These are phyloP conservation scores for Penicillium brasilianum DNA, from an alignment of 2,329 filamentous ascomycete genomes.

Conservation along the genomic window DNA sequence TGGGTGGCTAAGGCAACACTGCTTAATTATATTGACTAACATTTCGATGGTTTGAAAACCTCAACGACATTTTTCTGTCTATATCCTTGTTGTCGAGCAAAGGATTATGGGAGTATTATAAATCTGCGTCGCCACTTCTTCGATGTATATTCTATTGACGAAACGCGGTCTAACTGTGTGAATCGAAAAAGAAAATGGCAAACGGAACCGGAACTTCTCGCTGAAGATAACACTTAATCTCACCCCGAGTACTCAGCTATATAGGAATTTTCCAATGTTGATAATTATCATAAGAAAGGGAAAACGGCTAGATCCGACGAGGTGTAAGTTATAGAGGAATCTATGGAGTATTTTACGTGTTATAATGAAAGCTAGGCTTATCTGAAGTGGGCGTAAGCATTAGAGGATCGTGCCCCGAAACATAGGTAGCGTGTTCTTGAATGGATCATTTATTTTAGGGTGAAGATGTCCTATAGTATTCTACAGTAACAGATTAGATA, in stretches of 20 bases:
- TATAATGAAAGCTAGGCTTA: neutral
- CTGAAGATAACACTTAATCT: neutral
- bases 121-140: conserved; percentile 4
- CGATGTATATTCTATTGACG: conserved; percentile 7
- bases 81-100: neutral
- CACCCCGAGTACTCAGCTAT: neutral
- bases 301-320: neutral
- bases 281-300: neutral
- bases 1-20: conserved; percentile 20
- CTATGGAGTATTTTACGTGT: neutral
- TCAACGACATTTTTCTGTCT: neutral
- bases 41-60: neutral
- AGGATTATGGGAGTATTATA: neutral
- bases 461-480: neutral
- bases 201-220: neutral
- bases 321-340: neutral
- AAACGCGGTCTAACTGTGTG: conserved; percentile 16
- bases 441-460: neutral
- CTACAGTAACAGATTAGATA: neutral
- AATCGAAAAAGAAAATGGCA: conserved; percentile 15
- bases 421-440: neutral
- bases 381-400: neutral
- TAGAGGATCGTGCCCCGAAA: neutral
- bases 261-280: neutral
- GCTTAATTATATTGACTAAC: conserved; percentile 17